Evolutionary conservation across 768 basidiomycete genomes (phyloP).

Genomic region (Amanita exitialis): DNA sequence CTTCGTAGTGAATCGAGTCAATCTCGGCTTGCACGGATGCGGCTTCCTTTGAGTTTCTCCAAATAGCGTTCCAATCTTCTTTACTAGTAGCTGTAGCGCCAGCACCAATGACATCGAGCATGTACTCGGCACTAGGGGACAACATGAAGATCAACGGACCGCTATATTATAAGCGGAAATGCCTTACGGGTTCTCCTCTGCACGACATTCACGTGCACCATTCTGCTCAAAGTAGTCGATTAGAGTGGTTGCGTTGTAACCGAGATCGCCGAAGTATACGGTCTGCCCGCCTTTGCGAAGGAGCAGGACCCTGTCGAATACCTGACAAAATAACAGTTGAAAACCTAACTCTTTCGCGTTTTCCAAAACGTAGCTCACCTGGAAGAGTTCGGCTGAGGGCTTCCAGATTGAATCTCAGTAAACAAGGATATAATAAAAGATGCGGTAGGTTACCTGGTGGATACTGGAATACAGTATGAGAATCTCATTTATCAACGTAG

Average conservation of each 20-base stretch:
- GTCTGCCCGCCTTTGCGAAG: conserved; percentile 70
- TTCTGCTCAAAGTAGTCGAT: conserved; percentile 68
- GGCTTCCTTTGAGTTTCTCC: conserved; percentile 42
- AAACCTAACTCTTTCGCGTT: background rate
- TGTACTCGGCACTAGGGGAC: conserved; percentile 41
- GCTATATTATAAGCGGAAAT: conserved; percentile 33
- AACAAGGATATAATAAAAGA: background rate
- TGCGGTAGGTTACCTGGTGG: conserved; percentile 22
- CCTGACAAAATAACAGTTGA: conserved; percentile 16
- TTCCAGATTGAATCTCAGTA: conserved; percentile 27
- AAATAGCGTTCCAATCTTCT: conserved; percentile 49
- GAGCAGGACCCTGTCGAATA: conserved; percentile 72
- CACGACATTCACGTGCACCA: conserved; percentile 50
- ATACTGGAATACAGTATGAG: conserved; percentile 20
- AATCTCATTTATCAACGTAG: background rate
- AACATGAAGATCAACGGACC: conserved; percentile 12
- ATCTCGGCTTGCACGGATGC: conserved; percentile 26
- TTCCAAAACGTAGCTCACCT: conserved; percentile 18
- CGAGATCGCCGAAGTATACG: conserved; percentile 69
- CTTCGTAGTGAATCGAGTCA: conserved; percentile 36
- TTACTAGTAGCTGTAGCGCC: conserved; percentile 49
- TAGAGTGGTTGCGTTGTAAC: conserved; percentile 46
- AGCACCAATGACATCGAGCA: conserved; percentile 68
- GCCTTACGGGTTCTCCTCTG: conserved; percentile 64
- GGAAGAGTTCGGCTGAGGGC: conserved; percentile 80